Evolutionary conservation across 108 stramenopile genomes (phyloP).

Genomic region (Cyclostephanos tholiformis): DNA sequence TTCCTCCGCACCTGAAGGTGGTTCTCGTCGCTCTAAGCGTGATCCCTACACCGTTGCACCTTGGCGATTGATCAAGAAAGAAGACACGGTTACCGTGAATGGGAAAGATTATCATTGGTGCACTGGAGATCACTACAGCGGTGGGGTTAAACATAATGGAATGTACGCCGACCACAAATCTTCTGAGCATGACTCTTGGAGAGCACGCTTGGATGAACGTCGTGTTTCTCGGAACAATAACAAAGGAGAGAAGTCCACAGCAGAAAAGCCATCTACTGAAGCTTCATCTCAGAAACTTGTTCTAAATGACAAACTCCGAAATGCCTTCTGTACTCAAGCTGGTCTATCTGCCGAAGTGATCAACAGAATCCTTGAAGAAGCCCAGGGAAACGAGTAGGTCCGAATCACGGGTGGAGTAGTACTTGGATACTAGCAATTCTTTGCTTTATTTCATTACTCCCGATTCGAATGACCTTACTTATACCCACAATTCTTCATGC

Average conservation of each 20-base stretch:
- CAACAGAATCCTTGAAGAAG: not conserved
- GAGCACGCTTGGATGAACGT: not conserved
- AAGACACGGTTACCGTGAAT: not conserved
- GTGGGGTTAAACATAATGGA: not conserved
- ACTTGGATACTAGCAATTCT: too few relatives aligned
- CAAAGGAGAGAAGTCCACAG: not conserved
- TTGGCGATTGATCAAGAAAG: not conserved
- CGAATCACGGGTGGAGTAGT: too few relatives aligned
- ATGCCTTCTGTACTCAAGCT: not conserved
- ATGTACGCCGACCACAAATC: conserved; percentile 1
- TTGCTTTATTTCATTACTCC: too few relatives aligned
- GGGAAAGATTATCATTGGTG: not conserved
- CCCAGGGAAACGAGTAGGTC: conserved; percentile 6
- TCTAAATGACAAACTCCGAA: not conserved
- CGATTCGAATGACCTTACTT: conserved; percentile 8
- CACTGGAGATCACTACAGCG: conserved; percentile 1
- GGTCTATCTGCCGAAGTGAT: not conserved
- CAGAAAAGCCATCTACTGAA: not conserved
- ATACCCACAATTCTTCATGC: too few relatives aligned
- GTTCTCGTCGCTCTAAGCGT: too few relatives aligned
- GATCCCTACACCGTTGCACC: not conserved
- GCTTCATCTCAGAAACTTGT: not conserved
- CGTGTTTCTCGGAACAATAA: not conserved
- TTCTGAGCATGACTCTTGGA: not conserved
- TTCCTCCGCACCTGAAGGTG: too few relatives aligned